These are phyloP conservation scores for Coemansia sp. DNA, from an alignment of 192 early-diverging fungal species.

Conservation along the genomic window DNA sequence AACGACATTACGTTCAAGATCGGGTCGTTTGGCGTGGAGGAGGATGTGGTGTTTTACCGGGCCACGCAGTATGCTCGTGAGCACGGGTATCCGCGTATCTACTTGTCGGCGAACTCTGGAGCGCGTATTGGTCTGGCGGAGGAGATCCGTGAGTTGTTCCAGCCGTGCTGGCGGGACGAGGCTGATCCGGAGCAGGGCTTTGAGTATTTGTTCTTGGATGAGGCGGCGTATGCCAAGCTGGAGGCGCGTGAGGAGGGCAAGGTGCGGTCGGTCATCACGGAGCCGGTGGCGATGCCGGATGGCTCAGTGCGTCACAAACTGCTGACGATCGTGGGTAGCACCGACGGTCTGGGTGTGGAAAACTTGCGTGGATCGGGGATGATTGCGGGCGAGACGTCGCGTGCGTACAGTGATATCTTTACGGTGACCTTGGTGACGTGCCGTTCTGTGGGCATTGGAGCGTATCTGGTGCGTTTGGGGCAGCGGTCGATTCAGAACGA, in stretches of 20 bases:
- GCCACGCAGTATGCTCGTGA: conserved; percentile 84
- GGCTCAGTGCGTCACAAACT: conserved; percentile 77
- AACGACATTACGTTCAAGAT: conserved; percentile 98
- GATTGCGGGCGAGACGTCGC: conserved; percentile 95
- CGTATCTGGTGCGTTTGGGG: conserved; percentile 96
- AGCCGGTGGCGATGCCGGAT: conserved; percentile 55
- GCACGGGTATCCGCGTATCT: conserved; percentile 85
- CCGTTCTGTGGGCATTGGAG: conserved; percentile 97
- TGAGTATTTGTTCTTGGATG: conserved; percentile 86
- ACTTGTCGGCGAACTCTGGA: conserved; percentile 97
- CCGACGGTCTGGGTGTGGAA: conserved; percentile 92
- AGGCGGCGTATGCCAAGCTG: conserved; percentile 63
- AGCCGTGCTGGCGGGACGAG: conserved; percentile 77
- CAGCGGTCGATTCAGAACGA: conserved; percentile 97
- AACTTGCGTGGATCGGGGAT: conserved; percentile 92
- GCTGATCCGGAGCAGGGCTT: conserved; percentile 79
- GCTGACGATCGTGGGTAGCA: conserved; percentile 77
- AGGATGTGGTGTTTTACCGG: conserved; percentile 89
- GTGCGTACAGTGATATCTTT: conserved; percentile 97
- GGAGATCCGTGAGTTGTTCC: conserved; percentile 83
- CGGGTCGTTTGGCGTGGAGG: conserved; percentile 91
- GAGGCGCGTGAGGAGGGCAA: conserved; percentile 51
- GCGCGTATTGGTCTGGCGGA: conserved; percentile 96
- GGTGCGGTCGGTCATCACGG: conserved; percentile 68
- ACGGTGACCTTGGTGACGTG: conserved; percentile 95